Percentiles rank a stretch among this genome's conserved stretches.
phyloP scores from a whole-genome alignment of 305 asterid species.

The Solanum chacoense region DNA sequence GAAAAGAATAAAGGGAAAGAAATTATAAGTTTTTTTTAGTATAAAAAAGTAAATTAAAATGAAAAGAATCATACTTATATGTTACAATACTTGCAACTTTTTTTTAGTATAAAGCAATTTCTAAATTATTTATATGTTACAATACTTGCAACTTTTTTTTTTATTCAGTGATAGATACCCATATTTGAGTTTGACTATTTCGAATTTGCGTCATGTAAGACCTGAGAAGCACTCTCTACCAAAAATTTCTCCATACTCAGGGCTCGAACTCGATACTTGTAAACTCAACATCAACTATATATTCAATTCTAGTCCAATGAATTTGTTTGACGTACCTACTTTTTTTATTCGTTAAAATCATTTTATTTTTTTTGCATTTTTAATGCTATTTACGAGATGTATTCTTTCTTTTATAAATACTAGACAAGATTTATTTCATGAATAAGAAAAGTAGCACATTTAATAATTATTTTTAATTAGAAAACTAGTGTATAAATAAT shows the following conservation, averaged over 20 bases:
- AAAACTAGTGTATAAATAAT: neutral
- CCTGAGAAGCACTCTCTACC: rapidly evolving
- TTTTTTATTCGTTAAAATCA: neutral
- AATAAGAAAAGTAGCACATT: neutral
- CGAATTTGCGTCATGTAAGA: too few species aligned
- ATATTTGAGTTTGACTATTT: too few species aligned
- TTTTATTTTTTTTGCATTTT: neutral
- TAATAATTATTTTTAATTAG: neutral
- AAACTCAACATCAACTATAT: neutral
- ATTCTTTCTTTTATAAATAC: neutral
- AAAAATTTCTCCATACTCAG: too few species aligned
- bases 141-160: neutral
- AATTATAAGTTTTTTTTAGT: neutral
- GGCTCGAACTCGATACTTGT: neutral
- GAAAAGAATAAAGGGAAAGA: neutral
- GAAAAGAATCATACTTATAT: neutral
- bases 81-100: neutral
- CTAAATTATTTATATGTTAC: neutral
- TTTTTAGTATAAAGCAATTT: neutral
- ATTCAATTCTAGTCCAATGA: neutral
- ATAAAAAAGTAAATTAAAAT: neutral
- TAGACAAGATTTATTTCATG: neutral
- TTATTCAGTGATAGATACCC: too few species aligned
- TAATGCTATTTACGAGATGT: neutral
- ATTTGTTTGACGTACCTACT: neutral